Percentiles rank a stretch among this genome's conserved stretches.
Evolutionary conservation across 2,329 filamentous ascomycete genomes (phyloP).

Genomic region (Gaeumannomyces sp.): DNA sequence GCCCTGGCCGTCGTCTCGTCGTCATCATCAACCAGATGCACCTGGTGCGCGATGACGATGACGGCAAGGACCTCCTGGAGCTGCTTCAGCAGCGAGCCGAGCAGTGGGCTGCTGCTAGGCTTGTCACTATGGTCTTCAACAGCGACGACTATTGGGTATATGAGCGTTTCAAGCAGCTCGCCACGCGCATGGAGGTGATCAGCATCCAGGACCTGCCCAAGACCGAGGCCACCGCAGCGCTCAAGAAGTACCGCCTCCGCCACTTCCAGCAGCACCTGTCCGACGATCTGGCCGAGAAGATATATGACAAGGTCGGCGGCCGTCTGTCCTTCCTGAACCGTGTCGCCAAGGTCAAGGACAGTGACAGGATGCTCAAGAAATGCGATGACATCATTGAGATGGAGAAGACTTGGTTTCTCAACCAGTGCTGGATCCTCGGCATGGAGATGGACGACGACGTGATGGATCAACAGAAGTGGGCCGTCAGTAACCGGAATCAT

Average conservation of each 20-base stretch:
- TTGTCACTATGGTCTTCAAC: slow-evolving; percentile 92
- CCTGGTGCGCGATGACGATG: slow-evolving; percentile 82
- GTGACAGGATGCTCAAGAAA: slow-evolving; percentile 68
- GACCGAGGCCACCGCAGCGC: slow-evolving; percentile 65
- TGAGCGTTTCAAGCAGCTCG: slow-evolving; percentile 84
- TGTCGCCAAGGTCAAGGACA: slow-evolving; percentile 94
- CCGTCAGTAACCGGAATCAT: slow-evolving; percentile 47
- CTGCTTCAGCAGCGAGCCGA: slow-evolving; percentile 93
- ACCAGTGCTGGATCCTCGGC: slow-evolving; percentile 69
- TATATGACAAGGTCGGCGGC: slow-evolving; percentile 84
- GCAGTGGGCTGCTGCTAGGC: slow-evolving; percentile 87
- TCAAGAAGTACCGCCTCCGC: slow-evolving; percentile 70
- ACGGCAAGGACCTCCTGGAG: slow-evolving; percentile 88
- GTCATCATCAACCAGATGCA: slow-evolving; percentile 93
- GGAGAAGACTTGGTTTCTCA: slow-evolving; percentile 72
- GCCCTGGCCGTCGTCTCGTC: slow-evolving; percentile 63
- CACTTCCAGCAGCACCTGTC: slow-evolving; percentile 63
- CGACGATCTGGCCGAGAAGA: slow-evolving; percentile 56
- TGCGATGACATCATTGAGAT: slow-evolving; percentile 61
- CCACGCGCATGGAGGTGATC: slow-evolving; percentile 91
- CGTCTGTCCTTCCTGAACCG: slow-evolving; percentile 81
- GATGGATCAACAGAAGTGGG: slow-evolving; percentile 78
- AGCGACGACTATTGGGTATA: slow-evolving; percentile 99
- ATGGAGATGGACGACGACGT: slow-evolving; percentile 63
- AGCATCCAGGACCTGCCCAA: slow-evolving; percentile 80